Conservation (phyloP, 345 rosid species). For the Rhodamnia rubescens region DNA sequence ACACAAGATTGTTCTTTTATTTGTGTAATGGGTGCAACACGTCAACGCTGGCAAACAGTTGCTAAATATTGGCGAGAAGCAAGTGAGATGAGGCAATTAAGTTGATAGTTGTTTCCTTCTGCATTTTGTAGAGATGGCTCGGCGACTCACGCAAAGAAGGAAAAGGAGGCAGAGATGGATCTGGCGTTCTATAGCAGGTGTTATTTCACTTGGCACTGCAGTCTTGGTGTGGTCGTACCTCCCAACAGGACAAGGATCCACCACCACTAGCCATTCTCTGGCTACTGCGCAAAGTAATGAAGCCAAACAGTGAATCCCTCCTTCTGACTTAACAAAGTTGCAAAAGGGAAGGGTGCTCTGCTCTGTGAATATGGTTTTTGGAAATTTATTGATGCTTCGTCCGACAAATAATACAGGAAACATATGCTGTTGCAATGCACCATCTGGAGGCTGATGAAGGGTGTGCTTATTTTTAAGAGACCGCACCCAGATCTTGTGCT, state of each 20-base stretch:
- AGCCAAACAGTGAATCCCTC: constrained; percentile 1
- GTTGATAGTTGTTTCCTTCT: neutral
- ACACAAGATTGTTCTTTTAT: neutral
- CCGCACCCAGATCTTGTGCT: neutral
- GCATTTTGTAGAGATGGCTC: constrained; percentile 28
- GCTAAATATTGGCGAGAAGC: neutral
- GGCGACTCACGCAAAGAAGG: constrained; percentile 35
- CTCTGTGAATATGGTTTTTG: neutral
- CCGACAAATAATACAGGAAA: neutral
- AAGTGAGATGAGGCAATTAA: neutral
- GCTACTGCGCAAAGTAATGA: constrained; percentile 18
- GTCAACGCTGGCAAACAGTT: neutral
- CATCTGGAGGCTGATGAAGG: neutral
- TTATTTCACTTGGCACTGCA: constrained; percentile 48
- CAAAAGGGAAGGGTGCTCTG: neutral
- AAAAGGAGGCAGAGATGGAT: constrained; percentile 47
- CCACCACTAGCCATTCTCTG: constrained; percentile 3
- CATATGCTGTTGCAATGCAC: neutral
- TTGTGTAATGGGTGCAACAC: neutral
- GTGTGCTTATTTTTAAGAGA: neutral
- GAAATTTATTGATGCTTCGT: neutral
- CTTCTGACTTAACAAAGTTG: neutral
- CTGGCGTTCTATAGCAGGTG: constrained; percentile 67
- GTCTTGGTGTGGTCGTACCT: constrained; percentile 63
- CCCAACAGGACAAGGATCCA: constrained; percentile 36